These are phyloP conservation scores for Xylariomycetidae sp. DNA, from an alignment of 2,329 filamentous ascomycete genomes.

Conservation along the genomic window DNA sequence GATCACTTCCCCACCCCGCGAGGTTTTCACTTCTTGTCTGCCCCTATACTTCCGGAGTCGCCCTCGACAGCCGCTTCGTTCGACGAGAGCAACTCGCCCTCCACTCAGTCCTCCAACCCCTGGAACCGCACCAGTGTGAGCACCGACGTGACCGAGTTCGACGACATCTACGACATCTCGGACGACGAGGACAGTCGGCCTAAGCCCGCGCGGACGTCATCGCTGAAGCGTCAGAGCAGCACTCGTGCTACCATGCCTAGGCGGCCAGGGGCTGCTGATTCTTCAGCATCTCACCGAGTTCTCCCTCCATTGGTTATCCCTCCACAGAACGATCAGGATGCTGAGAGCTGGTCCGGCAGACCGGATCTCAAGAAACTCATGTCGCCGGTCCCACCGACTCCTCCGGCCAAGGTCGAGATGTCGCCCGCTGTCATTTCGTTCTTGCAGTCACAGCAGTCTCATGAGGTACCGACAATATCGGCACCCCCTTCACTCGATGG, in stretches of 20 bases:
- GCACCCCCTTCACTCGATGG: constrained; percentile 86
- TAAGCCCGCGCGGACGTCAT: constrained; percentile 39
- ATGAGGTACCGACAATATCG: constrained; percentile 66
- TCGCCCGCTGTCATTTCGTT: constrained; percentile 69
- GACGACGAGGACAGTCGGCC: constrained; percentile 60
- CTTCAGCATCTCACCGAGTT: constrained; percentile 31
- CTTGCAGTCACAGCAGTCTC: constrained; percentile 56
- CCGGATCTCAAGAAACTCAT: constrained; percentile 40
- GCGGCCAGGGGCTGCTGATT: constrained; percentile 29
- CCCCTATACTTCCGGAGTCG: constrained; percentile 56
- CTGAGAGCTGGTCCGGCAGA: constrained; percentile 40
- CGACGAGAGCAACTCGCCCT: constrained; percentile 41
- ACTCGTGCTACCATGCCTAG: constrained; percentile 31
- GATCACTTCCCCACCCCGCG: constrained; percentile 69
- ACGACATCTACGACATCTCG: constrained; percentile 82
- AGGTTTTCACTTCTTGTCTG: constrained; percentile 58
- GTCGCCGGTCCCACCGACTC: constrained; percentile 57
- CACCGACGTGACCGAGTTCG: constrained; percentile 67
- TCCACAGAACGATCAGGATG: constrained; percentile 25
- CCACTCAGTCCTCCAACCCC: constrained; percentile 48
- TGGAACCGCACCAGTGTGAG: constrained; percentile 59
- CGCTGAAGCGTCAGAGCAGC: constrained; percentile 30
- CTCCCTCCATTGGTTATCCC: constrained; percentile 51
- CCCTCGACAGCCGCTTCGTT: constrained; percentile 49
- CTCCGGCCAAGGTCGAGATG: constrained; percentile 64